phyloP scores from a whole-genome alignment of 345 rosid species.

The Angophora floribunda region DNA sequence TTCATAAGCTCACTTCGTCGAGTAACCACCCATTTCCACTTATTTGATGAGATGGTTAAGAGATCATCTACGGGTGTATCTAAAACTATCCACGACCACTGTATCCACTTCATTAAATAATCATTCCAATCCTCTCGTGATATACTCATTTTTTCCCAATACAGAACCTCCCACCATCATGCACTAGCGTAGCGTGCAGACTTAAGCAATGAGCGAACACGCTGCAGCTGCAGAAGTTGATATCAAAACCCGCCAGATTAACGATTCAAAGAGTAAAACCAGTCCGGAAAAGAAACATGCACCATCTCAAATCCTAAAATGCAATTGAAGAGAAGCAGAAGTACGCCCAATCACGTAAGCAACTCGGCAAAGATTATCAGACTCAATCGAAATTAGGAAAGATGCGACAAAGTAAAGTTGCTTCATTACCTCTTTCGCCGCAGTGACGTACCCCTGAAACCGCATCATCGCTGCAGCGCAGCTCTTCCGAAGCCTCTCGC shows the following conservation, averaged over 20 bases:
- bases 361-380: constrained; percentile 28
- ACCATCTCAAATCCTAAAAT: not conserved
- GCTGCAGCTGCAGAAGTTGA: not conserved
- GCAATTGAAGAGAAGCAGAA: not conserved
- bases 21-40: not conserved
- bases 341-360: not conserved
- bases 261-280: not conserved
- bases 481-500: constrained; percentile 20
- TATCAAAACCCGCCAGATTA: not conserved
- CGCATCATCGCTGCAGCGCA: constrained; percentile 30
- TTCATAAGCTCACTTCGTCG: not conserved
- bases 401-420: not conserved
- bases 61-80: not conserved
- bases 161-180: not conserved
- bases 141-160: not conserved
- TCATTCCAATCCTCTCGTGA: not conserved
- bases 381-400: not conserved
- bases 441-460: constrained; percentile 43
- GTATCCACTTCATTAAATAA: not conserved
- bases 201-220: not conserved
- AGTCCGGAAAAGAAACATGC: not conserved
- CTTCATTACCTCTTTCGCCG: not conserved
- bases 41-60: not conserved
- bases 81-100: not conserved
- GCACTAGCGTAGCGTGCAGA: not conserved